Conservation (phyloP, 257 asterid species). For the Eustoma russellianum region DNA sequence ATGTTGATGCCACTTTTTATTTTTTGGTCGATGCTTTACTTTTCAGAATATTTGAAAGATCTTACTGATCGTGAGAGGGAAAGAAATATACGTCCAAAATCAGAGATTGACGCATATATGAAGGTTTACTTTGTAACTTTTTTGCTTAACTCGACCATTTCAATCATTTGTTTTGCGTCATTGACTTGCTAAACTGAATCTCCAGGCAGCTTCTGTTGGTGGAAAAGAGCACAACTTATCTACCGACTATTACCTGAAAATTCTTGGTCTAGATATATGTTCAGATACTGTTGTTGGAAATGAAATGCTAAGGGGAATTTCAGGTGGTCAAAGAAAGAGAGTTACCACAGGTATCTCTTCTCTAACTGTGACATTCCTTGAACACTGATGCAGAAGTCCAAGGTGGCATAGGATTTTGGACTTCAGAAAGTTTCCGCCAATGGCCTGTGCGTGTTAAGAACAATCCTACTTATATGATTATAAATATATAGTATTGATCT, state of each 20-base stretch:
- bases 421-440: no score
- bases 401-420: no score
- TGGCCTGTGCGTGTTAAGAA: no score
- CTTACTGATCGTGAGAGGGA: conserved; percentile 56
- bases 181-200: not conserved
- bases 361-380: no score
- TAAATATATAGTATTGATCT: no score
- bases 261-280: conserved; percentile 81
- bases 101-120: conserved; percentile 85
- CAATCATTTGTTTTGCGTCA: not conserved
- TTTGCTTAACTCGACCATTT: not conserved
- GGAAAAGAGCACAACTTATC: conserved; percentile 65
- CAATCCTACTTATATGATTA: no score
- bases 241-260: conserved; percentile 72
- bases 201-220: conserved; percentile 65
- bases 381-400: no score
- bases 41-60: conserved; percentile 52
- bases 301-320: conserved; percentile 84
- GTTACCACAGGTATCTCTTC: conserved; percentile 54
- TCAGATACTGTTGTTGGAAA: conserved; percentile 73
- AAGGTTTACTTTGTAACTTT: conserved; percentile 33
- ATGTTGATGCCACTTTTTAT: no score
- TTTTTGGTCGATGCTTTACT: not conserved
- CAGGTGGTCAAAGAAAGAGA: conserved; percentile 87
- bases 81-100: conserved; percentile 56